Conservation (phyloP, 2,329 filamentous ascomycete species). For the Emericellopsis cladophorae region DNA sequence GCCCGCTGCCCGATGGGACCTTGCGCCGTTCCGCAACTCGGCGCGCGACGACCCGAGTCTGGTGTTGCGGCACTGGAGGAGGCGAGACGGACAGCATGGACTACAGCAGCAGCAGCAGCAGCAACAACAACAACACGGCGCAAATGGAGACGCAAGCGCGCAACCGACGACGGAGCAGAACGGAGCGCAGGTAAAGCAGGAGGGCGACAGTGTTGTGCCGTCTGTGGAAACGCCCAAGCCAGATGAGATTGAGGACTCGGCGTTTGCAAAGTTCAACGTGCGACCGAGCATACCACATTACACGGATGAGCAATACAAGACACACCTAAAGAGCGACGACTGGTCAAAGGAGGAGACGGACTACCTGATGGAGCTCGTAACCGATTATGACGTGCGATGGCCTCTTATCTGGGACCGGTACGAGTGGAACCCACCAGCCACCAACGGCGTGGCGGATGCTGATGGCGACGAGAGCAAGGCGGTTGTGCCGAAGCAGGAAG, state of each 20-base stretch:
- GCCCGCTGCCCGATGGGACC: slow-evolving; percentile 50
- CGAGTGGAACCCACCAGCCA: slow-evolving; percentile 47
- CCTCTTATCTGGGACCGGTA: slow-evolving; percentile 87
- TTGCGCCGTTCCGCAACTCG: slow-evolving; percentile 62
- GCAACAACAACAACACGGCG: neutral
- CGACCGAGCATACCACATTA: slow-evolving; percentile 68
- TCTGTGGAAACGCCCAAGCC: slow-evolving; percentile 20
- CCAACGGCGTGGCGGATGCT: slow-evolving; percentile 29
- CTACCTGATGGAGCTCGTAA: slow-evolving; percentile 65
- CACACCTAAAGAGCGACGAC: slow-evolving; percentile 57
- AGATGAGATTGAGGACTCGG: slow-evolving; percentile 39
- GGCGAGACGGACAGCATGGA: slow-evolving; percentile 32
- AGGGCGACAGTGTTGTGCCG: slow-evolving; percentile 16
- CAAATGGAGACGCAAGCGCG: neutral
- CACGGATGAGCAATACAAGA: slow-evolving; percentile 74
- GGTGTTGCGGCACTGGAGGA: slow-evolving; percentile 68
- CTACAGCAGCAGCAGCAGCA: slow-evolving; percentile 3
- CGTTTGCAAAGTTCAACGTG: slow-evolving; percentile 82
- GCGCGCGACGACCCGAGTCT: slow-evolving; percentile 57
- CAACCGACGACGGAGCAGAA: neutral
- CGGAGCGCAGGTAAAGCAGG: slow-evolving; percentile 10
- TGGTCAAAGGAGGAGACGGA: slow-evolving; percentile 94
- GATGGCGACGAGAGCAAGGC: slow-evolving; percentile 37
- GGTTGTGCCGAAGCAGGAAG: slow-evolving; percentile 37
- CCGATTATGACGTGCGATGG: slow-evolving; percentile 81